These are phyloP conservation scores for Cucumis hystrix DNA, from an alignment of 306 rosid species.

Conservation along the genomic window DNA sequence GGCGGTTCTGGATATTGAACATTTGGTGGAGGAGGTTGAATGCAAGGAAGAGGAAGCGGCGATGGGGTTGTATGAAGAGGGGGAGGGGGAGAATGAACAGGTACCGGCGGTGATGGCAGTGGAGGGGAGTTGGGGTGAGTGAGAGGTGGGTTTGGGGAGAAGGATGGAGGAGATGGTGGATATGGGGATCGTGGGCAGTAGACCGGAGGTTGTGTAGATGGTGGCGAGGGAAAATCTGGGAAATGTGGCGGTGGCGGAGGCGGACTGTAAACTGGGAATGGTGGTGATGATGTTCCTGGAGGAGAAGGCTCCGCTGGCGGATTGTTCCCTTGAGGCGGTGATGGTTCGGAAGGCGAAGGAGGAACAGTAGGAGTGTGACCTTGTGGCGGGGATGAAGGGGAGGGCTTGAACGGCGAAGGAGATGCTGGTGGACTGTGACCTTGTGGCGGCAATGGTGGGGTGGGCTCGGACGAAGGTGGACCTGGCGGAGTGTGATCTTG, in stretches of 20 bases:
- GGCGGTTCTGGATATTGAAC: background rate
- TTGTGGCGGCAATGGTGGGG: background rate
- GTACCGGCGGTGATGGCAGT: background rate
- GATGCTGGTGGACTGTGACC: background rate
- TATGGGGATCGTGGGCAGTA: conserved; percentile 6
- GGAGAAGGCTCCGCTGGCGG: background rate
- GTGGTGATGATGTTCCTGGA: background rate
- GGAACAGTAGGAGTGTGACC: background rate
- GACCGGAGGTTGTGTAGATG: background rate
- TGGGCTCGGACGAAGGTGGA: background rate
- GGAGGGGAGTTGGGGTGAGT: background rate
- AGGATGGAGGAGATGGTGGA: conserved; percentile 8
- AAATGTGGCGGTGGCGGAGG: background rate
- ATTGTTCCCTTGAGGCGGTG: background rate
- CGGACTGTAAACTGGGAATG: background rate
- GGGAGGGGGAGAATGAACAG: background rate
- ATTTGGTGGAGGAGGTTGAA: conserved; percentile 12
- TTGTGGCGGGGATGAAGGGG: background rate
- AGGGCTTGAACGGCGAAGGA: background rate
- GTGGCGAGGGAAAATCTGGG: conserved; percentile 3
- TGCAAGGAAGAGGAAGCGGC: conserved; percentile 13
- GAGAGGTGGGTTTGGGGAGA: background rate
- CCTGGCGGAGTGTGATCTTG: background rate
- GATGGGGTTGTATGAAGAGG: background rate
- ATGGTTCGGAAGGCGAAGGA: background rate